phyloP scores from a whole-genome alignment of 2,329 filamentous ascomycete genomes.

The Nannizzia gypsea region DNA sequence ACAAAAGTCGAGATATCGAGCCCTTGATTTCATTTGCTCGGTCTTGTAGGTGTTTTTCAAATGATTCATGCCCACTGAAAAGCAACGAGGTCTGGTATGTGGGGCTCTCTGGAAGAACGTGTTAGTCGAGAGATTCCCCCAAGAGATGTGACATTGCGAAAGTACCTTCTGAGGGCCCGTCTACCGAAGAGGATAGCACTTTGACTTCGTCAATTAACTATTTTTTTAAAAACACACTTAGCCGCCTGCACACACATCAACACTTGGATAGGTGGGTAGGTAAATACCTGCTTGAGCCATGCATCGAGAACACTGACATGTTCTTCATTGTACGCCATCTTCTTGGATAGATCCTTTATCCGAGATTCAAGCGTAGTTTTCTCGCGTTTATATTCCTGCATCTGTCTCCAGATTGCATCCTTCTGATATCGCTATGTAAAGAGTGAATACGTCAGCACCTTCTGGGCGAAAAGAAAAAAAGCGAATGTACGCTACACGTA shows the following conservation, averaged over 20 bases:
- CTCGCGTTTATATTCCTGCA: conserved; percentile 95
- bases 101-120: conserved; percentile 6
- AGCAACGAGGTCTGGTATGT: conserved; percentile 43
- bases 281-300: conserved; percentile 86
- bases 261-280: not conserved
- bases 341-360: conserved; percentile 67
- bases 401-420: conserved; percentile 91
- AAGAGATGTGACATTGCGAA: not conserved
- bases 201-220: conserved; percentile 39
- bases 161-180: conserved; percentile 16
- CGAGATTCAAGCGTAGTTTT: conserved; percentile 69
- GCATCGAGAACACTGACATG: conserved; percentile 81
- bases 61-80: conserved; percentile 46
- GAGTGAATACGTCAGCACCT: conserved; percentile 18
- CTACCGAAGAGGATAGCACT: conserved; percentile 26
- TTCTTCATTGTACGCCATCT: conserved; percentile 74
- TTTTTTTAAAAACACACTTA: conserved; percentile 7
- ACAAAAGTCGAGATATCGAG: conserved; percentile 59
- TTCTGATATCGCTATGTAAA: conserved; percentile 68
- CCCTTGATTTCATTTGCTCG: conserved; percentile 66
- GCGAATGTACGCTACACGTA: conserved; percentile 25
- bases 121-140: not conserved
- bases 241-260: not conserved
- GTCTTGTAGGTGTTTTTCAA: conserved; percentile 67
- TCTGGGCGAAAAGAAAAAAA: not conserved